These are phyloP conservation scores for Sordariomycetes sp. DNA, from an alignment of 2,329 filamentous ascomycete genomes.

Conservation along the genomic window DNA sequence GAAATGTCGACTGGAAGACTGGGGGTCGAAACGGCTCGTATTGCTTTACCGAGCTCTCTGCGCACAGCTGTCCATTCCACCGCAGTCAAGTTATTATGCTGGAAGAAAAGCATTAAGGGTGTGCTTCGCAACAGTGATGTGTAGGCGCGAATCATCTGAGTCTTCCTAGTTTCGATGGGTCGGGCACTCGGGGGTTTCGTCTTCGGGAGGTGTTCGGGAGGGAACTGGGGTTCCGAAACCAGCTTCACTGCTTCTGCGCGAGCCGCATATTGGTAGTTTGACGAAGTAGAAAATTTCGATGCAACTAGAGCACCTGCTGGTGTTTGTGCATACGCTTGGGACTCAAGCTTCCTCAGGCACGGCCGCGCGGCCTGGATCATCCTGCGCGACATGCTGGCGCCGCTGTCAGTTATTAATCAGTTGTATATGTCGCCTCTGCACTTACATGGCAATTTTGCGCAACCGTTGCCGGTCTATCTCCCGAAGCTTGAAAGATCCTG, in stretches of 20 bases:
- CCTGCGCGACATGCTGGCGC: slow-evolving; percentile 12
- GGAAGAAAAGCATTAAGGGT: slow-evolving; percentile 77
- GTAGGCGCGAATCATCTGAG: slow-evolving; percentile 78
- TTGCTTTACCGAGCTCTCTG: slow-evolving; percentile 31
- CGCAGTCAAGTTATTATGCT: slow-evolving; percentile 60
- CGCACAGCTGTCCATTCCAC: slow-evolving; percentile 46
- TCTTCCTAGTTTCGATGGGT: slow-evolving; percentile 78
- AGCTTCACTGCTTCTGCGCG: not conserved
- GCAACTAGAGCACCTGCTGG: slow-evolving; percentile 10
- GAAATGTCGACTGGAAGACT: slow-evolving; percentile 31
- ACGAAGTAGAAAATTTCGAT: slow-evolving; percentile 17
- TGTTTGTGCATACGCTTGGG: slow-evolving; percentile 5
- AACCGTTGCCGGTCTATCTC: too few relatives aligned
- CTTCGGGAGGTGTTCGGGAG: slow-evolving; percentile 45
- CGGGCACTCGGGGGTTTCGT: slow-evolving; percentile 84
- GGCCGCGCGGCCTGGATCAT: slow-evolving; percentile 8
- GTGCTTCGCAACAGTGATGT: slow-evolving; percentile 80
- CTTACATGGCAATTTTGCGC: not conserved
- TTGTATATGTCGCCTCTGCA: too few relatives aligned
- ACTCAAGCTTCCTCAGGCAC: slow-evolving; percentile 15
- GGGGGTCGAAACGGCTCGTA: slow-evolving; percentile 30
- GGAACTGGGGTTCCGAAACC: too few relatives aligned
- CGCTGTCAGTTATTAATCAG: too few relatives aligned
- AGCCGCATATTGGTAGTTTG: slow-evolving; percentile 13
- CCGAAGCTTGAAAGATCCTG: too few relatives aligned